These are phyloP conservation scores for Neocatenulostroma microsporum DNA, from an alignment of 2,329 filamentous ascomycete genomes.

Conservation along the genomic window DNA sequence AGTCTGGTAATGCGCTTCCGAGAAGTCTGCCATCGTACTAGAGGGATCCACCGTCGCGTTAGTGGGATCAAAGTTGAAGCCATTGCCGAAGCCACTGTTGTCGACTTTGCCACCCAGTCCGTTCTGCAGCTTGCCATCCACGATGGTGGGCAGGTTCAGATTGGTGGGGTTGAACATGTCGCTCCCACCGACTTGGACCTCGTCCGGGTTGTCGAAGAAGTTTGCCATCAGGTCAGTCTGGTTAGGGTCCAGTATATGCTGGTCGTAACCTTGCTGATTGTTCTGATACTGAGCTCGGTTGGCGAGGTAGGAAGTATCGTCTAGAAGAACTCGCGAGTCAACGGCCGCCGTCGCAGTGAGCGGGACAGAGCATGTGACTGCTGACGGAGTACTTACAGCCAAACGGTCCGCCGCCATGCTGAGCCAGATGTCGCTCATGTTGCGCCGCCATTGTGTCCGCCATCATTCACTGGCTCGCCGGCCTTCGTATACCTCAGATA, in stretches of 20 bases:
- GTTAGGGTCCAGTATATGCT: neutral
- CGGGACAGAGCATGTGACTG: neutral
- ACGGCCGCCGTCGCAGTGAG: neutral
- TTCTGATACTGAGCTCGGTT: neutral
- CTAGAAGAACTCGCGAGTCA: neutral
- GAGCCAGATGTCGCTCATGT: too few relatives aligned
- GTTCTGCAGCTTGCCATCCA: too few relatives aligned
- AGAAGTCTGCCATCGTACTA: neutral
- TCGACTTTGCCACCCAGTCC: too few relatives aligned
- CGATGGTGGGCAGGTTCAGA: too few relatives aligned
- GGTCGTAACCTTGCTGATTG: neutral
- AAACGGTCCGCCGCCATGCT: neutral
- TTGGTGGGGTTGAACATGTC: neutral
- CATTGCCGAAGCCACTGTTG: neutral
- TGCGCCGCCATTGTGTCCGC: too few relatives aligned
- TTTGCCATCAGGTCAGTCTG: neutral
- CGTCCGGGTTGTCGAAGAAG: slow-evolving; percentile 2
- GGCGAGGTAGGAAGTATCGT: neutral
- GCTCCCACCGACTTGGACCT: neutral
- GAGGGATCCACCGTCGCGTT: neutral
- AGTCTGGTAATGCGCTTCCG: neutral
- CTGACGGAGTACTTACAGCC: slow-evolving; percentile 1
- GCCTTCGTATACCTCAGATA: too few relatives aligned
- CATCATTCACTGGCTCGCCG: too few relatives aligned
- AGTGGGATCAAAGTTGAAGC: neutral